Conservation (phyloP, 2,329 filamentous ascomycete species). For the Leptodontidium sp. region DNA sequence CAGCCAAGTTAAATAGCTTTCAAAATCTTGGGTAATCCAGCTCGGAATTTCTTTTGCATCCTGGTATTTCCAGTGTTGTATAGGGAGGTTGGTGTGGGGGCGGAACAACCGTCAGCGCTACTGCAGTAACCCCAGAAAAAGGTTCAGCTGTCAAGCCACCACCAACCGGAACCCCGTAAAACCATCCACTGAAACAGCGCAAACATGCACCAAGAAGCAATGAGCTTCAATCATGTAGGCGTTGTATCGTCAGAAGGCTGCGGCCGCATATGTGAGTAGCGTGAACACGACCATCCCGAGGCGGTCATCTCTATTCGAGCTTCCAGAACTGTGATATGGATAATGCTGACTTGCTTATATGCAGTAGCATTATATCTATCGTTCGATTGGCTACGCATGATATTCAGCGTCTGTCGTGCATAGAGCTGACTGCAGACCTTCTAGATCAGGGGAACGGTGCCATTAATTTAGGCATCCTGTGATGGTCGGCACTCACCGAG, state of each 20-base stretch:
- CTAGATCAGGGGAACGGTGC: neutral
- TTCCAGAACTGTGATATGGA: neutral
- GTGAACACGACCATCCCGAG: neutral
- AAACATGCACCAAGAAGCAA: too few species aligned
- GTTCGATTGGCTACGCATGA: neutral
- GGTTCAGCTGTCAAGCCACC: slow-evolving; percentile 5
- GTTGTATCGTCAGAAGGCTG: neutral
- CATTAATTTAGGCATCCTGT: neutral
- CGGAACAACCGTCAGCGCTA: neutral
- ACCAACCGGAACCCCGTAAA: neutral
- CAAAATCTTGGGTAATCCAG: too few species aligned
- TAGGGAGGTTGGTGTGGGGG: slow-evolving; percentile 5
- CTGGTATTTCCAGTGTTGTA: neutral
- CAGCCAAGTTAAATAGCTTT: neutral
- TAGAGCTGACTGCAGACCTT: neutral
- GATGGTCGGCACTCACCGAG: slow-evolving; percentile 9
- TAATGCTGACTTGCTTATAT: neutral
- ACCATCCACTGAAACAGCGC: neutral
- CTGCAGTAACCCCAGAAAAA: neutral
- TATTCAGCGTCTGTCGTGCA: neutral
- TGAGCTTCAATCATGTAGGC: too few species aligned
- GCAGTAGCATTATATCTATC: neutral
- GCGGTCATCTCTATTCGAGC: neutral
- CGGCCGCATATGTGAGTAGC: too few species aligned
- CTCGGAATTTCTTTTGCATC: neutral